Evolutionary conservation across 345 rosid species (phyloP).

Genomic region (Diplotaxis tenuifolia): DNA sequence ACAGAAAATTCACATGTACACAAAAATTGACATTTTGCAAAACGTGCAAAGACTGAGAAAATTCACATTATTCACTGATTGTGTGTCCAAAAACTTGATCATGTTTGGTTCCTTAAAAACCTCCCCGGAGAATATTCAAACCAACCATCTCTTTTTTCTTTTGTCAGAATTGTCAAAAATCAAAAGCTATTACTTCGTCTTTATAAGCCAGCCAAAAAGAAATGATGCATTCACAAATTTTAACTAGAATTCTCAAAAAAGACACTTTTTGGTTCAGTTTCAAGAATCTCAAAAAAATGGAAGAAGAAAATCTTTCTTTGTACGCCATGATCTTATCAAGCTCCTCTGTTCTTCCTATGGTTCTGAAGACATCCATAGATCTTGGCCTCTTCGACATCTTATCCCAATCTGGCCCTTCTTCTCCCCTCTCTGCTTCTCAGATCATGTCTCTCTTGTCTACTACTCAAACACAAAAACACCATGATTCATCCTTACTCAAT

Average conservation of each 20-base stretch:
- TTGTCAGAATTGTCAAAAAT: neutral
- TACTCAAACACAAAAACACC: neutral
- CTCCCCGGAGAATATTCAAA: neutral
- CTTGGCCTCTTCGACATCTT: constrained; percentile 31
- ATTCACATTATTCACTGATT: too few species aligned
- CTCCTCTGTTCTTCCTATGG: constrained; percentile 37
- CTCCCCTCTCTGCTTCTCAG: constrained; percentile 25
- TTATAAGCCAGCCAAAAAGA: neutral
- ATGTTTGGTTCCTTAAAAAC: neutral
- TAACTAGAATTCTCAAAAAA: neutral
- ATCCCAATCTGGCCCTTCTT: constrained; percentile 12
- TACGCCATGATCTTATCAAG: constrained; percentile 30
- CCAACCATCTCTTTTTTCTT: neutral
- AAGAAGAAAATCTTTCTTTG: constrained; percentile 27
- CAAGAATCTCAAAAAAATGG: constrained; percentile 23
- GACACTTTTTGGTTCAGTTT: neutral
- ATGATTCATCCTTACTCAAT: constrained; percentile 2
- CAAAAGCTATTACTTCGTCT: neutral
- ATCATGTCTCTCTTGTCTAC: constrained; percentile 8
- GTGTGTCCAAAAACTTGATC: too few species aligned
- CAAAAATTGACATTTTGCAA: too few species aligned
- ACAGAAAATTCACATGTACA: too few species aligned
- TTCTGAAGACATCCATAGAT: constrained; percentile 32
- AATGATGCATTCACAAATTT: neutral
- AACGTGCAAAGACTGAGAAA: too few species aligned